A percentile compares a stretch with the other conserved stretches of the same genome.
phyloP scores from a whole-genome alignment of 2,329 filamentous ascomycete species.

The Aureobasidium subglaciale region DNA sequence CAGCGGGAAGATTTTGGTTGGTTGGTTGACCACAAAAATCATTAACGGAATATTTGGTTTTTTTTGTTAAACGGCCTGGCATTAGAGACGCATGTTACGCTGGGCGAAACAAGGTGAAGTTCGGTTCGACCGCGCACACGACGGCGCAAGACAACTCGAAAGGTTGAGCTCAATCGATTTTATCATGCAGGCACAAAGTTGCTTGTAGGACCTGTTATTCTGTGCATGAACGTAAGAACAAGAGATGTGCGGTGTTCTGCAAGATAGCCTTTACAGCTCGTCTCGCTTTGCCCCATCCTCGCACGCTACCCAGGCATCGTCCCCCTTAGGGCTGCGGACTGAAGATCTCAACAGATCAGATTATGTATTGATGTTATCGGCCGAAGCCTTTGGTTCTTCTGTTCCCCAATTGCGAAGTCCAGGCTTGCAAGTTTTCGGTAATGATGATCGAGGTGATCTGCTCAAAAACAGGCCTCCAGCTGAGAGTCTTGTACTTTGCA shows the following conservation, averaged over 20 bases:
- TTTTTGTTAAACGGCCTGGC: background rate
- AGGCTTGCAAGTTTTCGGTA: too few relatives aligned
- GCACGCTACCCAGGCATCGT: background rate
- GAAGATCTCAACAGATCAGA: background rate
- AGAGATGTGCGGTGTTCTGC: background rate
- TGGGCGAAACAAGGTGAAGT: background rate
- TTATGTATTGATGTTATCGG: too few relatives aligned
- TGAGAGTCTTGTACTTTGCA: background rate
- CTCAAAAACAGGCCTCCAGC: background rate
- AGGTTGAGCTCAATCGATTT: background rate
- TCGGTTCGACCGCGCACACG: background rate
- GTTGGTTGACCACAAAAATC: background rate
- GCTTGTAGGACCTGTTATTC: background rate
- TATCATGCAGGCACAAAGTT: background rate
- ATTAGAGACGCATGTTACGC: background rate
- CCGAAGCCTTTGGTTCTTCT: too few relatives aligned
- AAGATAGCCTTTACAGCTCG: conserved; percentile 5
- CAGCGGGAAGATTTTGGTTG: conserved; percentile 1
- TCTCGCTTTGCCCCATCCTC: background rate
- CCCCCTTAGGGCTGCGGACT: background rate
- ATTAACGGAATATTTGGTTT: background rate
- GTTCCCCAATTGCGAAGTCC: too few relatives aligned
- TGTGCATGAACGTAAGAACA: background rate
- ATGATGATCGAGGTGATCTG: background rate
- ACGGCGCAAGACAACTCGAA: background rate